Base-by-base conservation (phyloP, 2,329 filamentous ascomycete genomes). In the Bipolaris oryzae region DNA sequence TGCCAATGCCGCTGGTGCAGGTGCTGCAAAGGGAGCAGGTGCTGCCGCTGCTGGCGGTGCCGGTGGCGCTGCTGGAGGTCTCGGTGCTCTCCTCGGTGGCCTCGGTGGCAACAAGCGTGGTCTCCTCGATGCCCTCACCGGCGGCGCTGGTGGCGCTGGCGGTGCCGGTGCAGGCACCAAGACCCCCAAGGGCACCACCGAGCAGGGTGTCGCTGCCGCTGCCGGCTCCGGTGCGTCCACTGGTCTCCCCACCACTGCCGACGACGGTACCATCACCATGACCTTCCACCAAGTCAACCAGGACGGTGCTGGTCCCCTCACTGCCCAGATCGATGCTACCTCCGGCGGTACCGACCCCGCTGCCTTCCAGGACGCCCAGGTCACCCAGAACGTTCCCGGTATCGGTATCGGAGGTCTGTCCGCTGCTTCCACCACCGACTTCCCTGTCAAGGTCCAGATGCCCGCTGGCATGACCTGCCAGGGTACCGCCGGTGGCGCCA, bases 211-310 rank as follows among this genome's bases (percentile, higher is more conserved):
- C 42, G 79, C 82, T 21, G 77, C 80, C 3, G 79, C 81, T 9
- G 80, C 83, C 9, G 87, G 87, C 55, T 64, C 75, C 15, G 87
- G 86, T 50, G 78, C 84, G 11, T 60, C 72, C 0, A 71, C 72
- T 10, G 86, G 87, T 56, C 76, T 89, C 16, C 87, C 87, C 7
- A 89, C 87, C 4, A 82, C 80, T 55, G 76, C 79, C 18, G 84
- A 88, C 56, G 81, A 86, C 53, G 87, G 87, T 59, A 81, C 81
- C 25, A 78, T 90, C 71, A 82, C 80, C 55, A 82, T 89, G 82
- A 86, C 82, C 58, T 89, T 85, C 78, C 86, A 87, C 73, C 85
- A 89, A 57, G 84, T 89, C 78, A 89, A 89, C 81, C 87, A 89
- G 74, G 87, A 89, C 66, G 87, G 87, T 20, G 87, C 87, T 0